Conservation (phyloP, 176 grass and related monocot genomes). For the Zoysia japonica region DNA sequence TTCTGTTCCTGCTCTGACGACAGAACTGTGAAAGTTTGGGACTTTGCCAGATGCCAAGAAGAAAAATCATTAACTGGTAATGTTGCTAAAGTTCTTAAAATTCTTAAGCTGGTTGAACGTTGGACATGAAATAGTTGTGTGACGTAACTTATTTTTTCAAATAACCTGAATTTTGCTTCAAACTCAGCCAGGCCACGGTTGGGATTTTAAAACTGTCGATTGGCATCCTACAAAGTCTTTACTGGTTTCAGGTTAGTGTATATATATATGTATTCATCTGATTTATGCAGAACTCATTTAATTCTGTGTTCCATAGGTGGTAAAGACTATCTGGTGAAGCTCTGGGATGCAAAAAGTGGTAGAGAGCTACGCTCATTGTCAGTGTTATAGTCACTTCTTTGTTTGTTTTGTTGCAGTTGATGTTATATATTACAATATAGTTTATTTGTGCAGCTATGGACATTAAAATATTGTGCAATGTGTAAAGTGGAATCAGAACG, state of each 20-base stretch:
- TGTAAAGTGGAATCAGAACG: conserved; percentile 99
- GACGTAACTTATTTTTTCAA: conserved; percentile 36
- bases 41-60: conserved; percentile 99
- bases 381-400: conserved; percentile 40
- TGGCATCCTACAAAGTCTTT: conserved; percentile 99
- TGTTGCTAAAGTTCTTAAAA: conserved; percentile 54
- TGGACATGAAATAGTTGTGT: conserved; percentile 16
- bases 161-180: conserved; percentile 70
- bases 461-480: conserved; percentile 98
- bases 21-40: conserved; percentile 97
- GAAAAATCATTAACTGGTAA: conserved; percentile 99
- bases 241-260: conserved; percentile 82
- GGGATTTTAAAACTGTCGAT: conserved; percentile 98
- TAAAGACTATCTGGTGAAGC: conserved; percentile 97
- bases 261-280: conserved; percentile 18
- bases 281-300: conserved; percentile 30
- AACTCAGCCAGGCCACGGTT: conserved; percentile 99
- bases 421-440: conserved; percentile 35
- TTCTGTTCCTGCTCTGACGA: conserved; percentile 99
- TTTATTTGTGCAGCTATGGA: conserved; percentile 75
- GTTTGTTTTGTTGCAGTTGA: conserved; percentile 26
- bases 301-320: conserved; percentile 59
- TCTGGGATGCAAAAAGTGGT: conserved; percentile 95
- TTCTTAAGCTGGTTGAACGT: conserved; percentile 19
- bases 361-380: conserved; percentile 90